Evolutionary conservation across 106 monocot genomes (phyloP).

Genomic region (Dioscorea alata): DNA sequence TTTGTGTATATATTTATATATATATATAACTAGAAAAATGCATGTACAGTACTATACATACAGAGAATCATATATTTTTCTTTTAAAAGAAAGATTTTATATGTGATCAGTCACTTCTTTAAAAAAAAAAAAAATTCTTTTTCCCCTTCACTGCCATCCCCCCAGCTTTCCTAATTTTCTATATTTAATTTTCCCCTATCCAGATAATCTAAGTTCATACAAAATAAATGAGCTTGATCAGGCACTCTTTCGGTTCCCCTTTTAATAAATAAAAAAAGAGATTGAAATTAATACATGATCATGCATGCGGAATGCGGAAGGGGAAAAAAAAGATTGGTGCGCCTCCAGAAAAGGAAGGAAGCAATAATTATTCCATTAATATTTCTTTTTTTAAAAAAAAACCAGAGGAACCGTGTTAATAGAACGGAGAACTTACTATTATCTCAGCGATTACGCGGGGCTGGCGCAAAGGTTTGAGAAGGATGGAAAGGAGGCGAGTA

Average conservation of each 20-base stretch:
- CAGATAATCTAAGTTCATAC: background rate
- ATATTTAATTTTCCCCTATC: background rate
- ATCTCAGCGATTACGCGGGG: background rate
- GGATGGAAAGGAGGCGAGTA: background rate
- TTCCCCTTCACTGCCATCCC: too few species aligned
- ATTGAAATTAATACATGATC: too few species aligned
- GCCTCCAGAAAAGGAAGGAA: background rate
- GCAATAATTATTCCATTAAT: background rate
- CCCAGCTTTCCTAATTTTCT: background rate
- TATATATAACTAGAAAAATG: too few species aligned
- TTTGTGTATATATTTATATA: background rate
- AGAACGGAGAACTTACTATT: background rate
- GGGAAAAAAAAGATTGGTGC: too few species aligned
- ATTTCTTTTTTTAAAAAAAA: background rate
- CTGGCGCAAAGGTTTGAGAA: background rate
- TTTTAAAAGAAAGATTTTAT: too few species aligned
- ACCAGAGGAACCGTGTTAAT: background rate
- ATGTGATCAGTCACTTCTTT: too few species aligned
- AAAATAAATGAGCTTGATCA: background rate
- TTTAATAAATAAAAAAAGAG: too few species aligned
- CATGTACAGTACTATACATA: too few species aligned
- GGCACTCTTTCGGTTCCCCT: background rate
- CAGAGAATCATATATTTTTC: too few species aligned
- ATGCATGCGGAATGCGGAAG: too few species aligned
- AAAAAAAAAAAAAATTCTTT: too few species aligned